Evolutionary conservation across 148 eudicot species (phyloP).

Genomic region (Persicaria maculosa): DNA sequence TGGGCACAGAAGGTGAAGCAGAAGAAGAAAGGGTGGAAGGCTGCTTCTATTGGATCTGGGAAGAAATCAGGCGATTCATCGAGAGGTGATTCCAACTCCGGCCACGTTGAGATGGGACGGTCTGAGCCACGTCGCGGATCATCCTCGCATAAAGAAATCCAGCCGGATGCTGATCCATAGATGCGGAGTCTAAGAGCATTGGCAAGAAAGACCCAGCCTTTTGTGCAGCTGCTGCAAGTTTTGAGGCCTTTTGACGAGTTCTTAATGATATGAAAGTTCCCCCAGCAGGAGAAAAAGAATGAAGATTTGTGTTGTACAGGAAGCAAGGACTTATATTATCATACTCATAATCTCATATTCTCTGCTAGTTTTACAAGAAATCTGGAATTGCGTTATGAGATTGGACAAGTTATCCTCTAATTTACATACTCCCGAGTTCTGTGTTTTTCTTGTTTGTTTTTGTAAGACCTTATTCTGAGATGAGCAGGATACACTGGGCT

Average conservation of each 20-base stretch:
- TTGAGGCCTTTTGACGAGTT: not conserved
- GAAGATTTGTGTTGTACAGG: not conserved
- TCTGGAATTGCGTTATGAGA: too few species aligned
- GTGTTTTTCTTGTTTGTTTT: too few species aligned
- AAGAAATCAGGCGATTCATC: not conserved
- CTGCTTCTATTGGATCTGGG: conserved; percentile 7
- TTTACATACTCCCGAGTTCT: too few species aligned
- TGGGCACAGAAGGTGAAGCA: conserved; percentile 68
- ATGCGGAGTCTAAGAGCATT: not conserved
- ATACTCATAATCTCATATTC: too few species aligned
- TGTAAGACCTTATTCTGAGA: too few species aligned
- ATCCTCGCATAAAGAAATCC: conserved; percentile 4
- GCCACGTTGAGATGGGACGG: not conserved
- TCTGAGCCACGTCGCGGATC: not conserved
- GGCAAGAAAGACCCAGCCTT: not conserved
- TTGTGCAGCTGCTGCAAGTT: not conserved
- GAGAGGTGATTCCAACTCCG: not conserved
- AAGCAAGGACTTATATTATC: not conserved
- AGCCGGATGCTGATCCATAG: not conserved
- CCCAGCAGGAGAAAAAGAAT: too few species aligned
- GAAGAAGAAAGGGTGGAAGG: conserved; percentile 39
- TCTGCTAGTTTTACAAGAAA: too few species aligned
- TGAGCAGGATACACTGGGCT: too few species aligned
- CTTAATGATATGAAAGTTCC: too few species aligned
- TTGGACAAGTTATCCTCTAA: too few species aligned